Percentiles rank a stretch among this genome's conserved stretches.
These are phyloP conservation scores for Xylaria palmicola DNA, from an alignment of 495 filamentous ascomycete genomes.

Conservation along the genomic window DNA sequence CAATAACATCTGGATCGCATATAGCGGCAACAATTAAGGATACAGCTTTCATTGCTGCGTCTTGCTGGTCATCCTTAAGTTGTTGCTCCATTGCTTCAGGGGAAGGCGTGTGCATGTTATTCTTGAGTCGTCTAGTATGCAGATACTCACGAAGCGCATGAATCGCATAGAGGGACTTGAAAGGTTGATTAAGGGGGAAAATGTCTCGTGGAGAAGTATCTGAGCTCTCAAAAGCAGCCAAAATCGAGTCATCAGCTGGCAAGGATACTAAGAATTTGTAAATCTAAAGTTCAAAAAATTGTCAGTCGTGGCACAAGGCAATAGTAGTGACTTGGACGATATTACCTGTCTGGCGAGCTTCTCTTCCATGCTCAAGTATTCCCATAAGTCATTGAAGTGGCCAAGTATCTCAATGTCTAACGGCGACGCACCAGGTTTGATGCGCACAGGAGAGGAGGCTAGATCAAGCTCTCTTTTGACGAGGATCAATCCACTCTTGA, in stretches of 20 bases:
- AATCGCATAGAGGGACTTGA: constrained; percentile 71
- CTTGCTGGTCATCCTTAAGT: constrained; percentile 20
- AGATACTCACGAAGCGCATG: constrained; percentile 58
- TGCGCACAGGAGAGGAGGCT: constrained; percentile 27
- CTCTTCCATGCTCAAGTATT: constrained; percentile 74
- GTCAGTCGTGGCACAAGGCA: constrained; percentile 19
- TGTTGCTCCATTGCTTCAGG: constrained; percentile 17
- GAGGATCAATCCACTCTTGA: constrained; percentile 64
- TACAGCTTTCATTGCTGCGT: constrained; percentile 37
- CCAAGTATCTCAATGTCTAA: constrained; percentile 76
- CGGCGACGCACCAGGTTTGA: constrained; percentile 44
- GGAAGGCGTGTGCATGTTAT: constrained; percentile 41
- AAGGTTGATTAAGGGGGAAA: constrained; percentile 70
- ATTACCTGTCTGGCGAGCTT: constrained; percentile 65
- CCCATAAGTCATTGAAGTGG: constrained; percentile 84
- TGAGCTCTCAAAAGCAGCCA: constrained; percentile 57
- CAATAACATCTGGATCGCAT: constrained; percentile 41
- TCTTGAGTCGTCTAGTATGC: constrained; percentile 26
- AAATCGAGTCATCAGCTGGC: constrained; percentile 62
- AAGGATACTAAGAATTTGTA: constrained; percentile 73
- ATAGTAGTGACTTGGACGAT: background rate
- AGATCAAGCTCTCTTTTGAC: constrained; percentile 45
- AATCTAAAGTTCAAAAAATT: constrained; percentile 57
- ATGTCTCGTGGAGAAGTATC: constrained; percentile 53
- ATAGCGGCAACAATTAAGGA: constrained; percentile 49